Evolutionary conservation across 345 rosid species (phyloP).

Genomic region (Gossypium anomalum): DNA sequence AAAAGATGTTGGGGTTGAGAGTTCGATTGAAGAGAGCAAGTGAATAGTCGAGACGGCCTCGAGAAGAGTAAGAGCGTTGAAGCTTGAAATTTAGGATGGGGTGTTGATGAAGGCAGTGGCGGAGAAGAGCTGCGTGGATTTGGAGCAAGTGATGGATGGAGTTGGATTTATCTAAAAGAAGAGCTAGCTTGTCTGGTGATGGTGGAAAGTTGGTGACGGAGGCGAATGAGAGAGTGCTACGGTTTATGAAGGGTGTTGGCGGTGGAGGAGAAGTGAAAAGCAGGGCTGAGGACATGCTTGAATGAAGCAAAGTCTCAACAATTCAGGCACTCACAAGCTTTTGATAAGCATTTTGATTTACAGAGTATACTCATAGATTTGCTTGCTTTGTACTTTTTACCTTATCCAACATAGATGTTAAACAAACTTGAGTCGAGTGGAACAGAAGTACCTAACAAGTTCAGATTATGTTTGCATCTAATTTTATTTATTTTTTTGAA

Average conservation of each 20-base stretch:
- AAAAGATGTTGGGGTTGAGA: conserved; percentile 45
- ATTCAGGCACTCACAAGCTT: not conserved
- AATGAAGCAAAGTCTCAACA: not conserved
- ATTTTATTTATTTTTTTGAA: too few relatives aligned
- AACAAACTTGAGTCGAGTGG: too few relatives aligned
- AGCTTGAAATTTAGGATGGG: conserved; percentile 70
- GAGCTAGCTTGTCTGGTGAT: conserved; percentile 40
- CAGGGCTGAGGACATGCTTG: conserved; percentile 39
- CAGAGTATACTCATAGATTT: not conserved
- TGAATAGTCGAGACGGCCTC: conserved; percentile 42
- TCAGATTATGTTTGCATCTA: too few relatives aligned
- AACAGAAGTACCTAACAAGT: too few relatives aligned
- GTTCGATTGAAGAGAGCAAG: conserved; percentile 49
- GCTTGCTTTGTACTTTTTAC: not conserved
- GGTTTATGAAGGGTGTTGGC: conserved; percentile 12
- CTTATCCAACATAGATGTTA: not conserved
- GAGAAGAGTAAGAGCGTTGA: conserved; percentile 73
- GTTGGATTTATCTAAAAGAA: conserved; percentile 42
- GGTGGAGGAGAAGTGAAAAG: conserved; percentile 23
- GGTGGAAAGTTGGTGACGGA: conserved; percentile 19
- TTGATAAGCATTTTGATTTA: not conserved
- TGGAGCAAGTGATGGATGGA: conserved; percentile 39
- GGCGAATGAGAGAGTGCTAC: conserved; percentile 8
- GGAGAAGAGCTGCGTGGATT: conserved; percentile 73
- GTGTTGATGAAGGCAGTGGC: conserved; percentile 47